These are phyloP conservation scores for Pleurotus platypus DNA, from an alignment of 768 basidiomycete genomes.

Conservation along the genomic window DNA sequence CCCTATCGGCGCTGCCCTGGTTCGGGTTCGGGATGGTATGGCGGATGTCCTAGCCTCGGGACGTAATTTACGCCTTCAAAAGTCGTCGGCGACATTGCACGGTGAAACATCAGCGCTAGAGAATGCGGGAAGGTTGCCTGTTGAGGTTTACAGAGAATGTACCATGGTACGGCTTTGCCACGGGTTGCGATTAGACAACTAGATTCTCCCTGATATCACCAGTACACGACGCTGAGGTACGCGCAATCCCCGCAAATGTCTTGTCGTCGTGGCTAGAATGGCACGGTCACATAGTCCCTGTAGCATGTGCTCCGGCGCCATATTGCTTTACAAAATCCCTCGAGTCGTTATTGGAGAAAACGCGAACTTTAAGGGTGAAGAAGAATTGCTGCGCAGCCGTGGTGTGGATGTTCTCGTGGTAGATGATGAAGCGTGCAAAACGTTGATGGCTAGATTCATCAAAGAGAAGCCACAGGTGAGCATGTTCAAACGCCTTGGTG, in stretches of 20 bases:
- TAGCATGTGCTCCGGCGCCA: slow-evolving; percentile 63
- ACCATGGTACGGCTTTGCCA: slow-evolving; percentile 40
- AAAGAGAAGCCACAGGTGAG: slow-evolving; percentile 48
- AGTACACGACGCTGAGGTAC: slow-evolving; percentile 35
- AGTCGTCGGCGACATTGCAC: slow-evolving; percentile 29
- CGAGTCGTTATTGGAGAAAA: slow-evolving; percentile 69
- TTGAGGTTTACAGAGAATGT: slow-evolving; percentile 38
- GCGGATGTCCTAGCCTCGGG: slow-evolving; percentile 25
- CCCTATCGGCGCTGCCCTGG: slow-evolving; percentile 9
- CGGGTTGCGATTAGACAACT: not conserved
- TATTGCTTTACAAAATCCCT: slow-evolving; percentile 60
- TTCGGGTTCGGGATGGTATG: slow-evolving; percentile 11
- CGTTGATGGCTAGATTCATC: slow-evolving; percentile 56
- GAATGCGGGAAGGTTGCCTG: slow-evolving; percentile 45
- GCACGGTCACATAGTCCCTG: slow-evolving; percentile 43
- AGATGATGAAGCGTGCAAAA: slow-evolving; percentile 47
- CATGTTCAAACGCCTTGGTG: slow-evolving; percentile 1
- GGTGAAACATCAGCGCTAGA: slow-evolving; percentile 39
- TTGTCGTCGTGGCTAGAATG: not conserved
- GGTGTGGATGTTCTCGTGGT: slow-evolving; percentile 55
- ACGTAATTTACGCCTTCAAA: slow-evolving; percentile 33
- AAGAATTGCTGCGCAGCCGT: slow-evolving; percentile 44
- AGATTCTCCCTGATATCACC: not conserved
- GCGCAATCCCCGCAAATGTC: not conserved
- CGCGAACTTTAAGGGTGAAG: slow-evolving; percentile 47